These are phyloP conservation scores for Hyparrhenia diplandra DNA, from an alignment of 176 grass and related monocot species.

Conservation along the genomic window DNA sequence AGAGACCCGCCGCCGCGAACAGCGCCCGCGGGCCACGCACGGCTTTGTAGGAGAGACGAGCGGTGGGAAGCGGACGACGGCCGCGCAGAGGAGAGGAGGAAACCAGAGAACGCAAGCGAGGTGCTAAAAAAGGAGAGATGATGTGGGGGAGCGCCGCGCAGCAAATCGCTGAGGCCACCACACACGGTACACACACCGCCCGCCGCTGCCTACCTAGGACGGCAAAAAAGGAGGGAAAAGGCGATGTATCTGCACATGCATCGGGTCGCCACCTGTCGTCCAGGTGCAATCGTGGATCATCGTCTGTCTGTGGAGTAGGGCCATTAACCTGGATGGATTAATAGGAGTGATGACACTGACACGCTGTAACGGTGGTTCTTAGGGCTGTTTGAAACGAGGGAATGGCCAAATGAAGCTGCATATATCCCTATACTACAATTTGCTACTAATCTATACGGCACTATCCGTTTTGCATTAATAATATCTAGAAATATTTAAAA, in stretches of 20 bases:
- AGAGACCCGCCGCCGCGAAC: slow-evolving; percentile 35
- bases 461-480: not conserved
- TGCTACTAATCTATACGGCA: not conserved
- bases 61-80: too few relatives aligned
- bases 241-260: not conserved
- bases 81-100: slow-evolving; percentile 3
- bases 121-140: slow-evolving; percentile 24
- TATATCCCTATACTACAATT: too few relatives aligned
- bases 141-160: not conserved
- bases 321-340: not conserved
- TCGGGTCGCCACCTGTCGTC: not conserved
- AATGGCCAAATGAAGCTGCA: not conserved
- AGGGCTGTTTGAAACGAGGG: not conserved
- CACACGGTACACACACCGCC: not conserved
- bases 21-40: slow-evolving; percentile 23
- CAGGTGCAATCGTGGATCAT: not conserved
- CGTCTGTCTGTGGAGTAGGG: too few relatives aligned
- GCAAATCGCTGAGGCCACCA: slow-evolving; percentile 37
- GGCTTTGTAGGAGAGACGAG: slow-evolving; percentile 26
- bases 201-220: not conserved
- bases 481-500: not conserved
- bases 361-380: not conserved
- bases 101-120: slow-evolving; percentile 32
- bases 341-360: not conserved
- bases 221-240: not conserved